Percentiles rank a stretch among this genome's conserved stretches.
Evolutionary conservation across 2,329 filamentous ascomycete species (phyloP).

Genomic region (Diplodia scrobiculata): DNA sequence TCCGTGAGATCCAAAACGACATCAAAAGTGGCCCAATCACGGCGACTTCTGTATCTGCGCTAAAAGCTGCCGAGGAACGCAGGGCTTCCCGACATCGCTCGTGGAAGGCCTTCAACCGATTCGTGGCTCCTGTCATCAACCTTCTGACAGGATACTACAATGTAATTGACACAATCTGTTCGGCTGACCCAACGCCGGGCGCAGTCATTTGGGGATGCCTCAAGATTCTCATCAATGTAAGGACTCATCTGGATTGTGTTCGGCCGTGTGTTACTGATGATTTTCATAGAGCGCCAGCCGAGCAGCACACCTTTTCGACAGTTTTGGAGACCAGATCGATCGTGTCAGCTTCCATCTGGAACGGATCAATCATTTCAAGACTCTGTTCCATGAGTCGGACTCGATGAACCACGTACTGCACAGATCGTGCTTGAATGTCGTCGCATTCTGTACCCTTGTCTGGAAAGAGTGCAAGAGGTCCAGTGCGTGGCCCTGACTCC

Average conservation of each 20-base stretch:
- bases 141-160: conserved; percentile 10
- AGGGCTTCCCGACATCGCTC: background rate
- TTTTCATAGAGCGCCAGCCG: background rate
- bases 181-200: conserved; percentile 30
- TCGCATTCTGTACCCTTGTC: background rate
- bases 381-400: background rate
- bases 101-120: background rate
- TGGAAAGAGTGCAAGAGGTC: conserved; percentile 4
- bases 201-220: conserved; percentile 31
- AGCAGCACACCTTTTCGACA: background rate
- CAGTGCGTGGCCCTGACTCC: background rate
- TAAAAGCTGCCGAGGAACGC: background rate
- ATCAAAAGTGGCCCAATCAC: background rate
- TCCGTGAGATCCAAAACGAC: background rate
- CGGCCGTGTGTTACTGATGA: background rate
- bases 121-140: conserved; percentile 4
- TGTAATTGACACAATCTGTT: conserved; percentile 21
- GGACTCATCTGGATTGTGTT: background rate
- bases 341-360: background rate
- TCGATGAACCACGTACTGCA: background rate
- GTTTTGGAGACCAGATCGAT: background rate
- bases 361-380: background rate
- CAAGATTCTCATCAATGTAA: conserved; percentile 30
- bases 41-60: background rate
- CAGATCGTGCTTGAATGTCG: background rate